Percentiles rank a stretch among this genome's conserved stretches.
Conservation (phyloP, 2,329 filamentous ascomycete species). For the Hymenoscyphus fructigenus region DNA sequence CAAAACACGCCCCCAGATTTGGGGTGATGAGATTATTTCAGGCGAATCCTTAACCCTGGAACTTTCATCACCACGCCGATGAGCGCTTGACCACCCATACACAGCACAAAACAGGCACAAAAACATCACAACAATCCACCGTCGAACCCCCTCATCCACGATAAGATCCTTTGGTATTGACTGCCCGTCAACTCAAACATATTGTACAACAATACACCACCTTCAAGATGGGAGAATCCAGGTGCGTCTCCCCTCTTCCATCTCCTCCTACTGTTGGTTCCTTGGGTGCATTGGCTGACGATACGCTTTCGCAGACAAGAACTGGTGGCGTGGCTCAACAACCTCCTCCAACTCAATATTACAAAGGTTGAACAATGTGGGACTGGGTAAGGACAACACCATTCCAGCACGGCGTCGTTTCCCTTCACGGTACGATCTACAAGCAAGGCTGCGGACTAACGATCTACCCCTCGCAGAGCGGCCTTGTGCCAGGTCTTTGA, state of each 20-base stretch:
- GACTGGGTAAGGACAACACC: conserved; percentile 70
- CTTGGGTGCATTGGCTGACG: conserved; percentile 20
- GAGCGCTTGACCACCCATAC: conserved; percentile 7
- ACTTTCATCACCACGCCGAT: conserved; percentile 10
- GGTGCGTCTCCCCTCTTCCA: conserved; percentile 25
- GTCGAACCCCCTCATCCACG: neutral
- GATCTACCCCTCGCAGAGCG: conserved; percentile 58
- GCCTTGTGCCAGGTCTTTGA: conserved; percentile 97
- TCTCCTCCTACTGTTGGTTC: neutral
- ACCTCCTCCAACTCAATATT: conserved; percentile 94
- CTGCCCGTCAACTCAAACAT: neutral
- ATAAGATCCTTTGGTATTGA: neutral
- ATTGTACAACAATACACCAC: neutral
- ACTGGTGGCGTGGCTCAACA: conserved; percentile 94
- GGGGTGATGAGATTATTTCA: neutral
- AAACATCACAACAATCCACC: neutral
- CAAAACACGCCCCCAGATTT: neutral
- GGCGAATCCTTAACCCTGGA: conserved; percentile 7
- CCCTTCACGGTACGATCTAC: conserved; percentile 14
- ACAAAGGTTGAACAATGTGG: conserved; percentile 99
- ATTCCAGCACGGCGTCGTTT: conserved; percentile 34
- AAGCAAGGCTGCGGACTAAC: conserved; percentile 16
- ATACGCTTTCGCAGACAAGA: conserved; percentile 69
- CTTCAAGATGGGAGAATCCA: conserved; percentile 37
- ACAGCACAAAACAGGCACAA: conserved; percentile 6